Evolutionary conservation across 306 rosid species (phyloP).

Genomic region (Leucaena leucocephala): DNA sequence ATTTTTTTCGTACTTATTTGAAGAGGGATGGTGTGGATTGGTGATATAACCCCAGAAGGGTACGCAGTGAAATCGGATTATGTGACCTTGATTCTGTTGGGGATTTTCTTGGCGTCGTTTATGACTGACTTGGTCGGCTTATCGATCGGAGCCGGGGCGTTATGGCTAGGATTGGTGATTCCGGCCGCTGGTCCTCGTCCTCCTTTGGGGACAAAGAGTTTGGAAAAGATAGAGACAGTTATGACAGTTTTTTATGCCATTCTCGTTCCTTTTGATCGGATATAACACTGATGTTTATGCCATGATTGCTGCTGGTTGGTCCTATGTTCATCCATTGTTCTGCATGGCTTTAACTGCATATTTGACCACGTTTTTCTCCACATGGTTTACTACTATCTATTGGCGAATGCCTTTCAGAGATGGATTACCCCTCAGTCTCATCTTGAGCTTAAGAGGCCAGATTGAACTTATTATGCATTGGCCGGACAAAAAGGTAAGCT

Average conservation of each 20-base stretch:
- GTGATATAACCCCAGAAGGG: constrained; percentile 52
- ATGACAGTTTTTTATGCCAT: constrained; percentile 54
- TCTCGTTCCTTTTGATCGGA: constrained; percentile 62
- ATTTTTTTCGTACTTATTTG: constrained; percentile 31
- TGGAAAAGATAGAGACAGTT: constrained; percentile 48
- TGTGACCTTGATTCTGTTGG: constrained; percentile 46
- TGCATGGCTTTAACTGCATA: constrained; percentile 46
- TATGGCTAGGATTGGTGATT: constrained; percentile 65
- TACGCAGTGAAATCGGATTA: constrained; percentile 42
- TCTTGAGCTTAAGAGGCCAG: constrained; percentile 70
- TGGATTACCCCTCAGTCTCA: constrained; percentile 53
- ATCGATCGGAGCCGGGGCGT: constrained; percentile 60
- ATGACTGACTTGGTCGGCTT: constrained; percentile 62
- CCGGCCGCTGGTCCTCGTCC: constrained; percentile 65
- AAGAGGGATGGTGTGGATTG: constrained; percentile 45
- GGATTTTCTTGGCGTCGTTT: constrained; percentile 51
- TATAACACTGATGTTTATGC: constrained; percentile 43
- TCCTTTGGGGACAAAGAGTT: constrained; percentile 57
- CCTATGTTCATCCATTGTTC: constrained; percentile 49
- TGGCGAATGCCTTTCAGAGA: constrained; percentile 58
- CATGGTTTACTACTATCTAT: constrained; percentile 39
- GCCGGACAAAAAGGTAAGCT: constrained; percentile 65
- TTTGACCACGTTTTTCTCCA: constrained; percentile 41
- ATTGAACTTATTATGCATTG: constrained; percentile 65
- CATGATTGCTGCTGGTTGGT: constrained; percentile 49